Percentiles rank a stretch among this genome's conserved stretches.
phyloP scores from a whole-genome alignment of 805 yeast species.

The Peterozyma xylosa region DNA sequence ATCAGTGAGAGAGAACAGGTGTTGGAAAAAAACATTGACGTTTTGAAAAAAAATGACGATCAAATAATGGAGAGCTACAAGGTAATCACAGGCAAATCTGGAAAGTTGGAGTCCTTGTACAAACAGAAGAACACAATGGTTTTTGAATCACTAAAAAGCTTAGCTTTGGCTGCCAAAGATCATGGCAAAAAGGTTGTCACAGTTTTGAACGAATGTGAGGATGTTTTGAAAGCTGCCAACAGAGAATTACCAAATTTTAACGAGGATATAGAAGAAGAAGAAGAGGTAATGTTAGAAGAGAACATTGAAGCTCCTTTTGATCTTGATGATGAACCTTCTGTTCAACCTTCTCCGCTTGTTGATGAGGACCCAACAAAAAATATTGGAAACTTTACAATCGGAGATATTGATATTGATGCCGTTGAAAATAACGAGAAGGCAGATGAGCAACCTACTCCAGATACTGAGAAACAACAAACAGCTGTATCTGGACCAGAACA shows the following conservation, averaged over 20 bases:
- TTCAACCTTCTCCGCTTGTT: no score
- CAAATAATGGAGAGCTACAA: constrained; percentile 43
- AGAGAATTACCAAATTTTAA: constrained; percentile 4
- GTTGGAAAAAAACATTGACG: constrained; percentile 26
- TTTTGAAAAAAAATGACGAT: constrained; percentile 36
- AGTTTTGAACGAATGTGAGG: constrained; percentile 38
- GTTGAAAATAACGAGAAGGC: no score
- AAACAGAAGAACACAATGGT: constrained; percentile 37
- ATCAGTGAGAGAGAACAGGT: constrained; percentile 26
- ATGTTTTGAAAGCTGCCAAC: constrained; percentile 27
- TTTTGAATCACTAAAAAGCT: constrained; percentile 30
- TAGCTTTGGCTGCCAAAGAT: constrained; percentile 35
- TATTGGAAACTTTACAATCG: no score
- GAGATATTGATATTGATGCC: no score
- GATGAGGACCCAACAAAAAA: no score
- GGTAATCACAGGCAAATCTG: constrained; percentile 36
- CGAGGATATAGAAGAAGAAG: neutral
- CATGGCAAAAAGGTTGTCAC: constrained; percentile 42
- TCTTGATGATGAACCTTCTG: no score
- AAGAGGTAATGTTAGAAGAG: neutral
- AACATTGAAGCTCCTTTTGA: no score
- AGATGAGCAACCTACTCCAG: no score
- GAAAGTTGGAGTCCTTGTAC: constrained; percentile 41
- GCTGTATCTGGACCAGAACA: no score
- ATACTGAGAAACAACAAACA: no score